Evolutionary conservation across 768 basidiomycete genomes (phyloP).

Genomic region (Lactifluus rugatus): DNA sequence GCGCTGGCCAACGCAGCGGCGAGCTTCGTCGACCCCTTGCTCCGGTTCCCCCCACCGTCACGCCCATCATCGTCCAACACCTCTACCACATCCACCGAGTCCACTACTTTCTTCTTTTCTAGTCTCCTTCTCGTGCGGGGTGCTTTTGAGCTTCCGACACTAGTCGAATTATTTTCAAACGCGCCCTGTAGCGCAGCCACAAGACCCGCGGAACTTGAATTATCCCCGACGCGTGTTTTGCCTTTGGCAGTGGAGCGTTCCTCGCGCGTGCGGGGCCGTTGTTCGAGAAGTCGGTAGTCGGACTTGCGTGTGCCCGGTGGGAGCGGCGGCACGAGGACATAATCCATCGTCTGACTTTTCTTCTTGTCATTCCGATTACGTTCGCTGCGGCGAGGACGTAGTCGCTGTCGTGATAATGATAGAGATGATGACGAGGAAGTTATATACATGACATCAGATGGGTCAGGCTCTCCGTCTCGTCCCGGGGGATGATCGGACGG

Average conservation of each 20-base stretch:
- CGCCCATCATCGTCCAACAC: background rate
- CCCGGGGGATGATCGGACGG: background rate
- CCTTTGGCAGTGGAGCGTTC: background rate
- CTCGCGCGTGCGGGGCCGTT: background rate
- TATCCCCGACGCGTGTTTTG: background rate
- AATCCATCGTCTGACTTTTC: background rate
- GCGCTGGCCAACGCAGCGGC: background rate
- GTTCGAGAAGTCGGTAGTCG: background rate
- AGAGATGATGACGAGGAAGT: background rate
- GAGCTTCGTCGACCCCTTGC: background rate
- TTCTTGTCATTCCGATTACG: background rate
- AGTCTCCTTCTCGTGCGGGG: background rate
- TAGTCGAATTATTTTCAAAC: background rate
- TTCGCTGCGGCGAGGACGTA: background rate
- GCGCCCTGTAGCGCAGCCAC: background rate
- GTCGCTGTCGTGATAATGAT: background rate
- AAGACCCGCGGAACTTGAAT: background rate
- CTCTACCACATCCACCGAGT: background rate
- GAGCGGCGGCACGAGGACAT: slow-evolving; percentile 3
- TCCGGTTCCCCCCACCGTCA: background rate
- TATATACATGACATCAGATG: slow-evolving; percentile 1
- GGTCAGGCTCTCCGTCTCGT: background rate
- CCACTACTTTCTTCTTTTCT: background rate
- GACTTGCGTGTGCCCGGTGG: background rate
- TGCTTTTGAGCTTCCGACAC: background rate